Conservation (phyloP, 495 filamentous ascomycete genomes). For the Penicillium egyptiacum region DNA sequence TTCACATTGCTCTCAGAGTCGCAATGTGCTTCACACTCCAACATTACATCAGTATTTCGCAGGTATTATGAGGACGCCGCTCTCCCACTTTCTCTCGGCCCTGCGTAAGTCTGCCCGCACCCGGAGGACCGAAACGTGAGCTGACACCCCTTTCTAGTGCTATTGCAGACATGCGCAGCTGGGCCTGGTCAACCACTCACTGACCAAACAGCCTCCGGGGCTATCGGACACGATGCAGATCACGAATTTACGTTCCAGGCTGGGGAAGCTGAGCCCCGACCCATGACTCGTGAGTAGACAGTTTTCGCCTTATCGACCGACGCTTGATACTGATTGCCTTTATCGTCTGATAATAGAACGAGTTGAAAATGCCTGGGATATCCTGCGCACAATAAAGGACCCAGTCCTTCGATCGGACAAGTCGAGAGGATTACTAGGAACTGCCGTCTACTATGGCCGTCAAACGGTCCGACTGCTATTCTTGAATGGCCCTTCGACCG, state of each 20-base stretch:
- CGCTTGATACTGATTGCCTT: neutral
- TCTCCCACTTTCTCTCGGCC: conserved; percentile 41
- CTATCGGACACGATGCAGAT: conserved; percentile 20
- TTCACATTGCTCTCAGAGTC: conserved; percentile 22
- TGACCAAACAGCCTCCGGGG: conserved; percentile 22
- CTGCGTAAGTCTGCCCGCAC: conserved; percentile 36
- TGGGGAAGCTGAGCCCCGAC: conserved; percentile 20
- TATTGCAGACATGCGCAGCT: conserved; percentile 36
- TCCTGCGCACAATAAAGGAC: conserved; percentile 36
- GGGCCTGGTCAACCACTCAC: conserved; percentile 28
- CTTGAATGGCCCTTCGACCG: conserved; percentile 46
- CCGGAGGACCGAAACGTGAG: conserved; percentile 8
- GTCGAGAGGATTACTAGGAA: conserved; percentile 46
- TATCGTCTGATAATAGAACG: conserved; percentile 26
- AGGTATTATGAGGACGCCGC: conserved; percentile 45
- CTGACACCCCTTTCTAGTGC: conserved; percentile 38
- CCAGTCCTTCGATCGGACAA: conserved; percentile 32
- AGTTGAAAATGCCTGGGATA: conserved; percentile 38
- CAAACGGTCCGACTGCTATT: conserved; percentile 51
- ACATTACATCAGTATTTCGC: conserved; percentile 19
- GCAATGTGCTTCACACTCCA: conserved; percentile 43
- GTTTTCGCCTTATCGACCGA: neutral
- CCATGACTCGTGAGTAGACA: conserved; percentile 36
- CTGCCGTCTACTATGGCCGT: conserved; percentile 50
- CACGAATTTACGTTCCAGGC: conserved; percentile 21